Base-by-base conservation (phyloP, 331 rosid species). In the Dryas integrifolia region DNA sequence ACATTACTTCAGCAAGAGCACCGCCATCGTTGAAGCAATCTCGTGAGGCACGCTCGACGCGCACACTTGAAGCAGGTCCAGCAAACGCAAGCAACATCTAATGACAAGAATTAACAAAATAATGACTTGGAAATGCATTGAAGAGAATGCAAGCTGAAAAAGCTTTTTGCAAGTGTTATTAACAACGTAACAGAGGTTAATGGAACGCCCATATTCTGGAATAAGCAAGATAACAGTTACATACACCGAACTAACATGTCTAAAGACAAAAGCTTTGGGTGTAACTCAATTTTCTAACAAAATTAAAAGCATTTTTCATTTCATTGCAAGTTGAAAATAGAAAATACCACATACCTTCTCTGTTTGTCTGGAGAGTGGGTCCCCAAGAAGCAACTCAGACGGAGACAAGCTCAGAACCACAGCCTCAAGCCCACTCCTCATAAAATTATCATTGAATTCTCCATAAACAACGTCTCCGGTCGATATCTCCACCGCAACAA, bases 1-100 rank as follows among this genome's bases (percentile, higher is more conserved):
- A 81, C 83, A 86, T 71, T 5, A 91, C 96, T 80, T 91, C 96
- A 63, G 97, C 90, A 62, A 91, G 86, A 76, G 97, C 96, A 55
- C 96, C 91, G 53, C 98, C 91, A 74, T 82, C 80, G 18, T 71
- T 72, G 66, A 94, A 89, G 80, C 95, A 83, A 47, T 86, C 91
- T 77, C 79, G 84, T 5, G 92, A 89, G 68, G 73, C 85, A 72
- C 7, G 96, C 86, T 94, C 98, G 59, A 89, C 79, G 0, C 97
- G 96, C 35, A 88, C 92, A 76, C 89, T 85, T 64, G 96, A 91
- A 67, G 96, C 89, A 67, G 98, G 96, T 76, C 98, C 98, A 71
- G 98, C 90, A 91, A 85, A 91, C 63, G 82, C 91, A 72, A 88
- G 67, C 67, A 94, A 78, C 76, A 91, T 70, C 98, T 94, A 83